Evolutionary conservation across 495 filamentous ascomycete species (phyloP).

Genomic region (Coniosporium apollinis): DNA sequence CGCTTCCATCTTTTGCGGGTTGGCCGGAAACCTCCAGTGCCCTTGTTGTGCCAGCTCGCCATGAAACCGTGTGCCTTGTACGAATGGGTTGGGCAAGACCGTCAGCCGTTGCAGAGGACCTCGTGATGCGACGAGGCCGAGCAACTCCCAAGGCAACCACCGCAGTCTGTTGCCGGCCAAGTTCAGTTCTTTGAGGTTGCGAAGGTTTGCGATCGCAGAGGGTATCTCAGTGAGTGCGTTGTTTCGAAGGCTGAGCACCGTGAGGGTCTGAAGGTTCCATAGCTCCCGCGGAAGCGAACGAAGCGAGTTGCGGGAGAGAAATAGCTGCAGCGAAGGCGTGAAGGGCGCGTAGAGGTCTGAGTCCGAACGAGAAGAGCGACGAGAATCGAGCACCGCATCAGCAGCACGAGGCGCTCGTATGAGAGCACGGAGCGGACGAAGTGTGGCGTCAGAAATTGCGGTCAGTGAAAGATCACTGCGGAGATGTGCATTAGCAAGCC

Average conservation of each 20-base stretch:
- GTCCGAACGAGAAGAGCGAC: too few species aligned
- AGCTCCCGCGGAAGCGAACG: constrained; percentile 31
- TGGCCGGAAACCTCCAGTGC: background rate
- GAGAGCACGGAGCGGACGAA: constrained; percentile 43
- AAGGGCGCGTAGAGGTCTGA: constrained; percentile 32
- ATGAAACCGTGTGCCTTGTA: constrained; percentile 1
- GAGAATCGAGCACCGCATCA: constrained; percentile 23
- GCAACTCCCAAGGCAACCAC: constrained; percentile 54
- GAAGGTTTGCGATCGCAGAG: constrained; percentile 43
- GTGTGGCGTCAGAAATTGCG: constrained; percentile 22
- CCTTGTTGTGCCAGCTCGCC: background rate
- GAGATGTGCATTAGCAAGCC: constrained; percentile 10
- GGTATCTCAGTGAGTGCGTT: constrained; percentile 53
- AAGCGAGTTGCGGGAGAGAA: constrained; percentile 45
- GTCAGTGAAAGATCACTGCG: constrained; percentile 18
- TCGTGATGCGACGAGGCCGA: constrained; percentile 36
- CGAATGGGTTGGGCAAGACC: constrained; percentile 32
- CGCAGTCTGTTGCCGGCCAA: constrained; percentile 51
- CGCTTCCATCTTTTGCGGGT: background rate
- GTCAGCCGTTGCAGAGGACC: constrained; percentile 28
- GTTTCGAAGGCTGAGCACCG: constrained; percentile 52
- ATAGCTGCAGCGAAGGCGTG: constrained; percentile 43
- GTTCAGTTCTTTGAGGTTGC: constrained; percentile 48
- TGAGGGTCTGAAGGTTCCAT: constrained; percentile 39
- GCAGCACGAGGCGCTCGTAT: constrained; percentile 29